Base-by-base conservation (phyloP, 2,329 filamentous ascomycete genomes). In the Xylariaceae sp. region DNA sequence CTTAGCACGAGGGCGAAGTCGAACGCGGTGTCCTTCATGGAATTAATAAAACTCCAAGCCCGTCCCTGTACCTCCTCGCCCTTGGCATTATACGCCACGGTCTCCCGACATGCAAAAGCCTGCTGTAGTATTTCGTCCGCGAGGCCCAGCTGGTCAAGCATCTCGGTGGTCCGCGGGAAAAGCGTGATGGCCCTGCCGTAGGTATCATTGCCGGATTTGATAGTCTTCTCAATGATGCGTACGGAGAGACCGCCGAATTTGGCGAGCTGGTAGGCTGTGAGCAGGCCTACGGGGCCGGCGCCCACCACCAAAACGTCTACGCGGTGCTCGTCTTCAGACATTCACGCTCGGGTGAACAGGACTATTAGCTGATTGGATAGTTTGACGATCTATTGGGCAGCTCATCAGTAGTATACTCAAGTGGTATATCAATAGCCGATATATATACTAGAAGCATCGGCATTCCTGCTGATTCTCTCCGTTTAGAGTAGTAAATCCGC, bases 101-200 rank as follows among this genome's bases (percentile, higher is more conserved):
- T 79, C 29, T 71, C 70, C 31, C 77, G 72, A 53, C 76, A 78
- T 1, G 76, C 76, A 61, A 81, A 80, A 56, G 77, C 78, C 50
- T 76, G 68, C 64, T 80, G 78, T 3, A 76, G 70, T 39, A 81
- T 71, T 6, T 73, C 67, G 30, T 80, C 76, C 1, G 73, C 72
- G 6, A 81, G 70, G 29, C 71, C 74, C 1, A 81, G 70, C 56
- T 80, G 76, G 51, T 79, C 76, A 1, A 82, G 72, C 65, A 80
- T 74, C 64, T 81, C 78, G 42, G 69, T 70, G 4, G 74, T 76
- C 1, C 79, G 70, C 1, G 78, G 76, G 55, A 75, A 81, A 2
- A 81, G 72, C 0, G 79, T 79, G 55, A 80, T 78, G 9, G 79
- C 79, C 6, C 78, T 73, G 12, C 78, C 79, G 64, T 77, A 80